Percentiles rank a stretch among this genome's conserved stretches.
phyloP scores from a whole-genome alignment of 345 rosid species.

The Firmiana major region DNA sequence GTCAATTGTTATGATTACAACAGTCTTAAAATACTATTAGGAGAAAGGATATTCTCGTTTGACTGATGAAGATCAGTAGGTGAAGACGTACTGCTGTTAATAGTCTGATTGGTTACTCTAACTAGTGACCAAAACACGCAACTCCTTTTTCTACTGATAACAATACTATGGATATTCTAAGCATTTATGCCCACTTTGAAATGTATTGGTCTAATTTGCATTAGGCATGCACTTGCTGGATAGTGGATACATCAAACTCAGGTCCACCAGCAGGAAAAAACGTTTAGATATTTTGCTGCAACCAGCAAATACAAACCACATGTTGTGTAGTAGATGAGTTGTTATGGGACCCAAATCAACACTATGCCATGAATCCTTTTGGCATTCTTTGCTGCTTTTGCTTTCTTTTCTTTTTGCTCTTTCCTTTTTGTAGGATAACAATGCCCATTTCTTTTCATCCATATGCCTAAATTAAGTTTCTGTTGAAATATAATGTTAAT shows the following conservation, averaged over 20 bases:
- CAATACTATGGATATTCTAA: background rate
- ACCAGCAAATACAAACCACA: constrained; percentile 38
- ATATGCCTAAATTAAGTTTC: background rate
- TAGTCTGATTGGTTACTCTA: too few relatives aligned
- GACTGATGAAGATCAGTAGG: background rate
- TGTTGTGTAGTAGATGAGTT: constrained; percentile 20
- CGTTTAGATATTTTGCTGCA: constrained; percentile 43
- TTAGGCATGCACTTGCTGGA: constrained; percentile 6
- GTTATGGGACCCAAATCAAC: constrained; percentile 29
- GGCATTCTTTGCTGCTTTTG: constrained; percentile 19
- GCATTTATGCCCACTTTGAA: background rate
- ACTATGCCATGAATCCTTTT: constrained; percentile 18
- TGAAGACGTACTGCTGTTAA: background rate
- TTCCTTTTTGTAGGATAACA: constrained; percentile 17
- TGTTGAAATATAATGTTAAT: background rate
- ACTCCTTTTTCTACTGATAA: background rate
- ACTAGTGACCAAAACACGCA: background rate
- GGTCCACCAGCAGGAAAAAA: constrained; percentile 28
- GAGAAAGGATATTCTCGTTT: background rate
- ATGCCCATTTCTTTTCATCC: constrained; percentile 12
- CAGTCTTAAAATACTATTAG: background rate
- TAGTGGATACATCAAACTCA: background rate
- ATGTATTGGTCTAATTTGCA: background rate
- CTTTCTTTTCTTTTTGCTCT: constrained; percentile 21
- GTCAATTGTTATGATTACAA: constrained; percentile 1